Base-by-base conservation (phyloP, 768 basidiomycete species). In the Infundibulicybe gibba region DNA sequence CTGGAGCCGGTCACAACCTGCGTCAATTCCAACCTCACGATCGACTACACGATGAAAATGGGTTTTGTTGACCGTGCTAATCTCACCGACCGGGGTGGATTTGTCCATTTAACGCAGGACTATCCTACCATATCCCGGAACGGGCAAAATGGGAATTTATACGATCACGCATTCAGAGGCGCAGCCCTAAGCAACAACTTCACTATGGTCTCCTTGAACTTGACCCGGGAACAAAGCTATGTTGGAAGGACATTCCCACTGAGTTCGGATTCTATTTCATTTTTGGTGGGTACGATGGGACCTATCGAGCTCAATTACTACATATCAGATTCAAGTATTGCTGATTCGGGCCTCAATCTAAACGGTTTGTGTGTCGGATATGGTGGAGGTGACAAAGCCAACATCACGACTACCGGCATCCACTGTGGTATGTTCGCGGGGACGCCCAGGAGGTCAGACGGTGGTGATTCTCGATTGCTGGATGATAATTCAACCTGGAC, bases 1-100 rank as follows among this genome's bases (percentile, higher is more conserved):
- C 48, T 59, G 30, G 56, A 60, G 41, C 59, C 59, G 9, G 53
- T 54, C 12, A 53, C 59, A 3, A 9, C 41, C n/a, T 60, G 57
- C n/a, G 52, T 56, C 42, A 49, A 60, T 31, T 53, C 56, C 3
- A 60, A 58, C 42, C 19, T 60, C 17, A 60, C 59, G 3, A 14
- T 58, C 6, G 57, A 58, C 25, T 60, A 58, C 32, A 40, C 41
- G 14, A 38, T 54, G 8, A 30, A 13, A 12, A 39, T 44, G 13
- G 10, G 8, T 2, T 5, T 2, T 14, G 17, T 30, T n/a, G 14
- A 37, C 4, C 19, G 2, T 3, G 56, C 50, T 47, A 57, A 51
- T 42, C 45, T 59, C 12, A 49, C 47, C 11, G 57, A 56, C 44
- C 54, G 31, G 16, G 57, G 57, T 6, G 57, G 54, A 9, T 58